Evolutionary conservation across 495 filamentous ascomycete species (phyloP), one percentile per base, ranked within the genome.

Genomic region (Daldinia decipiens): DNA sequence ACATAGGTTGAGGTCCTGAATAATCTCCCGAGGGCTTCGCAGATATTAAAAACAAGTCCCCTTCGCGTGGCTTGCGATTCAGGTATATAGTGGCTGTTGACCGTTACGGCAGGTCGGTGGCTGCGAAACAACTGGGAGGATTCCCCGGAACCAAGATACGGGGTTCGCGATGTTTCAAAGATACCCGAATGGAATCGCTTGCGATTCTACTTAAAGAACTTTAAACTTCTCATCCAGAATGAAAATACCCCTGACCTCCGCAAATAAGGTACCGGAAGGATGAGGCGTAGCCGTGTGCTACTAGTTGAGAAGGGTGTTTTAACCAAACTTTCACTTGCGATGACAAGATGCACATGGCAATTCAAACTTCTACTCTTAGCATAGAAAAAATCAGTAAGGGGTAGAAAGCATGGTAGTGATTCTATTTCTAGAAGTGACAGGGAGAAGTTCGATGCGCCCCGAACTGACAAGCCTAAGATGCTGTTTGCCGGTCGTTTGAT

Each of bases 21-120:
- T 29, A 31, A 60, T 61, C 39, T 38, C 50, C 38, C 38, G 31
- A 34, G 27, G 17, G 21, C 24, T n/a, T 36, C 32, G 40, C n/a
- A 11, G 54, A 53, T 34, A 54, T 32, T 31, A 21, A 51, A 51
- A 11, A 26, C 26, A 5, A 5, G 21, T 52, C 43, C 34, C 21
- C 45, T 19, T 63, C 47, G 43, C 27, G 26, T 43, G 12, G 19
- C 53, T 27, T 50, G 24, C 43, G 43, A 36, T 60, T 60, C 39
- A 36, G 8, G 32, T 55, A 65, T 34, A 50, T 29, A 15, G 24
- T 45, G 29, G 38, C 9, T n/a, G 17, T 59, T 34, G 45, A 50
- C 53, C 36, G 19, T 62, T 65, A 43, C n/a, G 68, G 68, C 43
- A 70, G 68, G 68, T 70, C 32, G 40, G 39, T 13, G 50, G 13